Evolutionary conservation across 1,284 basidiomycete genomes (phyloP).

Genomic region (Leccinum colubrinum): DNA sequence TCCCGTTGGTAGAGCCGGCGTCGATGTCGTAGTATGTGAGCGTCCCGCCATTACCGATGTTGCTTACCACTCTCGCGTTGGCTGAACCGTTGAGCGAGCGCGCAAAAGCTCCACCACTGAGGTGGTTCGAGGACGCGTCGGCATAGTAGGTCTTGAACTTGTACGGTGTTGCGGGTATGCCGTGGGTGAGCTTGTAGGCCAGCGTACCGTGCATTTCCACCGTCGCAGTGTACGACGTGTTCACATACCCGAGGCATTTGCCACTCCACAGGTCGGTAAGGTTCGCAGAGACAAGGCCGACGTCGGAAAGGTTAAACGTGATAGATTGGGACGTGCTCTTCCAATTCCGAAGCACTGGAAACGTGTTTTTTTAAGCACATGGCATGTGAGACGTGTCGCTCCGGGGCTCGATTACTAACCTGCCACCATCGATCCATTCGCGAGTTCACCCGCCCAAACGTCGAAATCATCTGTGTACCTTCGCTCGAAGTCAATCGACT

Average conservation of each 20-base stretch:
- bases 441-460: conserved; percentile 48
- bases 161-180: background rate
- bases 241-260: background rate
- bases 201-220: conserved; percentile 5
- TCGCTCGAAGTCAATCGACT: conserved; percentile 45
- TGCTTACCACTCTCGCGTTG: background rate
- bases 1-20: conserved; percentile 8
- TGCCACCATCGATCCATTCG: conserved; percentile 48
- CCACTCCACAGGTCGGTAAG: conserved; percentile 8
- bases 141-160: conserved; percentile 8
- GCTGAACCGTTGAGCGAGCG: background rate
- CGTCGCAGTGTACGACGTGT: background rate
- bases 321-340: background rate
- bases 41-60: conserved; percentile 6
- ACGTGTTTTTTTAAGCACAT: background rate
- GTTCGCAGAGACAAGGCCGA: conserved; percentile 7
- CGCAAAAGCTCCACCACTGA: conserved; percentile 1
- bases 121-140: conserved; percentile 1
- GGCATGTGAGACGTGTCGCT: background rate
- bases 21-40: conserved; percentile 11
- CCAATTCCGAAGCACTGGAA: conserved; percentile 13
- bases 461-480: conserved; percentile 50
- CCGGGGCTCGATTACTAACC: conserved; percentile 23
- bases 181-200: conserved; percentile 8
- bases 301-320: conserved; percentile 8